Evolutionary conservation across 192 early-diverging fungal species (phyloP), one percentile per base, ranked within the genome.

Genomic region (Coemansia sp.): DNA sequence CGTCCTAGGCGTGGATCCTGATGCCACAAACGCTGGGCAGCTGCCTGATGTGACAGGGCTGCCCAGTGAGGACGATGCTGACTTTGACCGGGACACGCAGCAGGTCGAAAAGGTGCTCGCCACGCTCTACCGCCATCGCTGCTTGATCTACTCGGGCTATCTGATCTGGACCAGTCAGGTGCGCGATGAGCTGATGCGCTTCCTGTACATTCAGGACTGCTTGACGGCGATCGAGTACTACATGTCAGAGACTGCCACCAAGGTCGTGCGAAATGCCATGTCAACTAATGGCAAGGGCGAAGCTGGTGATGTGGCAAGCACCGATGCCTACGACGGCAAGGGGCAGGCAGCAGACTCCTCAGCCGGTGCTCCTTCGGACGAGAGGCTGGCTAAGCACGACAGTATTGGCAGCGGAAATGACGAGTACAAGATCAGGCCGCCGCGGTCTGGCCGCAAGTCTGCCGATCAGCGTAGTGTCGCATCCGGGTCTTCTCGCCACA

Each of bases 111-210:
- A 85, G 59, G 70, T 79, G 3, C 55, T 84, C 8, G 86, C 78
- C 3, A 65, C 86, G 64, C 72, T 79, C 20, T 96, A 94, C 70
- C 84, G 89, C 36, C 89, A 91, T 72, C 84, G 90, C 24, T 95
- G 89, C 67, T 82, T 96, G 77, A 88, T 94, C 0, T 95, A 97
- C 79, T 96, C 94, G 60, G 86, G 94, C 2, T 87, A 91, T 52
- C 77, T 94, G 43, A 85, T 96, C 18, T 97, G 94, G 94, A 97
- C 94, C 61, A 88, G 88, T 47, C 86, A 89, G 34, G 89, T 97
- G 11, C 89, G 96, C 31, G 95, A 97, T 72, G 83, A 90, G 38
- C 68, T 95, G 5, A 93, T 95, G 82, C 82, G 90, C 61, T 89
- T 93, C 57, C 49, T 94, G 55, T 90, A 94, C 55, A 74, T 94